Evolutionary conservation across 208 protist species (phyloP).

Genomic region (Willaertia magna): DNA sequence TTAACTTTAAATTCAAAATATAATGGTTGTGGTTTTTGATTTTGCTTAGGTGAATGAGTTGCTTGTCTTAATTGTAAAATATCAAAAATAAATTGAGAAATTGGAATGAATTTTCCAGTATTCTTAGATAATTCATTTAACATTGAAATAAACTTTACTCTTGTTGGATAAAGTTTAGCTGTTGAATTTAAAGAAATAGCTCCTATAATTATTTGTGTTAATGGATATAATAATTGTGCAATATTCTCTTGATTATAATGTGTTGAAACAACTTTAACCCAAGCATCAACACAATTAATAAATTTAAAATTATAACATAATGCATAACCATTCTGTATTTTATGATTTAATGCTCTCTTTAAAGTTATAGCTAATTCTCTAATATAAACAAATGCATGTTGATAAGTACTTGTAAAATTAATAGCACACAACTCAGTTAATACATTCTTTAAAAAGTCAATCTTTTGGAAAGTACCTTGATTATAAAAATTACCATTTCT

Average conservation of each 20-base stretch:
- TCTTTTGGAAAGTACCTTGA: background rate
- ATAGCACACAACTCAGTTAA: constrained; percentile 44
- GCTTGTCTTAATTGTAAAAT: background rate
- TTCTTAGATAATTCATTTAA: background rate
- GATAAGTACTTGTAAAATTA: constrained; percentile 33
- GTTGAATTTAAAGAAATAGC: background rate
- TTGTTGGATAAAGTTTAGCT: background rate
- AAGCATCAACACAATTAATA: constrained; percentile 40
- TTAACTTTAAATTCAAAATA: background rate
- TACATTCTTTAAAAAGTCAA: constrained; percentile 40
- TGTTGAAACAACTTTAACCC: constrained; percentile 34
- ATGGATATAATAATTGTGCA: constrained; percentile 30
- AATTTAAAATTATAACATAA: constrained; percentile 55
- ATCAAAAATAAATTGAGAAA: background rate
- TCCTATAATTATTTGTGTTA: constrained; percentile 35
- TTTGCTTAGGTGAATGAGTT: background rate
- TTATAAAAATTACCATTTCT: background rate
- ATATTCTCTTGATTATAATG: background rate
- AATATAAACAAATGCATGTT: constrained; percentile 52
- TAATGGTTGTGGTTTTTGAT: background rate
- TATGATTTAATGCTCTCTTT: constrained; percentile 31
- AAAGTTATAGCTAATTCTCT: constrained; percentile 56
- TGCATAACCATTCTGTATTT: constrained; percentile 4
- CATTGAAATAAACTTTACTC: background rate
- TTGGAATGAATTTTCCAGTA: background rate